Base-by-base conservation (phyloP, 176 grass and related monocot genomes). In the Triticum monococcum region DNA sequence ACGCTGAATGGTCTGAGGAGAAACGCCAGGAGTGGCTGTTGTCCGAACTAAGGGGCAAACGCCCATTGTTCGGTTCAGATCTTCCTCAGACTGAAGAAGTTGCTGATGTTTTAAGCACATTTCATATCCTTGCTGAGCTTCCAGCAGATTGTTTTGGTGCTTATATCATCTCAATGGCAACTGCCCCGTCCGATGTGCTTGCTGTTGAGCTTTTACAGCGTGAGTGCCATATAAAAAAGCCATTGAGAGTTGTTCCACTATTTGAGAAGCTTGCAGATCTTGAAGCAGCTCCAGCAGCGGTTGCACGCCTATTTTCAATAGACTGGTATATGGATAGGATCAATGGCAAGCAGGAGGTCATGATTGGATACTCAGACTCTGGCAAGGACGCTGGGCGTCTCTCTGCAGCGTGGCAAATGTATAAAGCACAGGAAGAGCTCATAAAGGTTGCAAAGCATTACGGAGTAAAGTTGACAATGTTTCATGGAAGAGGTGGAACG, bases 351-450 rank as follows among this genome's bases (percentile, higher is more conserved):
- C 97, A 96, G 81, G 97, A 99, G 85, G 97, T 99, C 38, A 99
- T 99, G 97, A 93, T 99, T 73, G 97, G 97, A 84, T 99, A 99
- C 68, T 99, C 97, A 38, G 97, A 99, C 81, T 99, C 94, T 82
- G 97, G 97, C 9, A 99, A 99, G 91, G 97, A 99, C 65, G 97
- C 97, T 4, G 97, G 97, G 7, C 93, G 97, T 86, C 85, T 99
- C 31, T 91, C 97, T 88, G 97, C 97, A 74, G 97, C 97, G 4
- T 99, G 97, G 97, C 92, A 99, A 87, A 72, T 96, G 79, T 99
- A 99, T 84, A 99, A 99, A 87, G 86, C 94, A 73, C 97, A 99
- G 89, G 97, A 99, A 87, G 92, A 99, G 36, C 97, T 99, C 38
- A 86, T 99, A 77, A 96, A 99, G 85, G 97, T 99, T 54, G 97